Base-by-base conservation (phyloP, 208 protist genomes). In the Crithidia mellificae region DNA sequence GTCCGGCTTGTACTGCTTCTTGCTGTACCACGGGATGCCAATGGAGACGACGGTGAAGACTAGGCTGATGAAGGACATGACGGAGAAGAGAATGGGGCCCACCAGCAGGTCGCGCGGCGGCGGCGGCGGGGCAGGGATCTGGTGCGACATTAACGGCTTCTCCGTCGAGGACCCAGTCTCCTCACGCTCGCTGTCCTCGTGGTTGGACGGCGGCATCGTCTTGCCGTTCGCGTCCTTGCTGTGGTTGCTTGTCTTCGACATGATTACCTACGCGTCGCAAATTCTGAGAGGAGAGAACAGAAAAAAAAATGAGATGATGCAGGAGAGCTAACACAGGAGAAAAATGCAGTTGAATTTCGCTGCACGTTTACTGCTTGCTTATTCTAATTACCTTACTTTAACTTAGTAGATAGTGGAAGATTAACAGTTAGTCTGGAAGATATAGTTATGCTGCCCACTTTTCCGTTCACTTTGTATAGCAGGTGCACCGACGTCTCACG, bases 21-120 rank as follows among this genome's bases (percentile, higher is more conserved):
- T 73, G 47, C 74, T 78, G 52, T 81, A 89, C 83, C 84, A 93
- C 58, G 88, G 84, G 36, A 85, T 62, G 32, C 77, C 77, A 12
- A 93, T 63, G 27, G 83, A 83, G 20, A 86, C 72, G 19, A 77
- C 66, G 19, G 78, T 78, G 32, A 90, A 79, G 47, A 89, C 77
- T 20, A 87, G 62, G 8, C 59, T 62, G 32, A 84, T 38, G 20
- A 80, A 59, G 32, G 77, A 67, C 39, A 87, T 65, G 34, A 75
- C 1, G 38, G 74, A 32, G 30, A 85, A 69, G 24, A 86, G 30
- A 2, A 65, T 27, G 12, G 77, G 82, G 3, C 88, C 78, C 20
- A 93, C 53, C 15, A 85, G 41, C 15, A 90, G 19, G 29, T 84
- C 74, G 58, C 77, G 76, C 43, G 78, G 80, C 51, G 84, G 84